Percentiles rank a stretch among this genome's conserved stretches.
Evolutionary conservation across 805 yeast genomes (phyloP).

Genomic region (Wickerhamiella kurtzmanii): DNA sequence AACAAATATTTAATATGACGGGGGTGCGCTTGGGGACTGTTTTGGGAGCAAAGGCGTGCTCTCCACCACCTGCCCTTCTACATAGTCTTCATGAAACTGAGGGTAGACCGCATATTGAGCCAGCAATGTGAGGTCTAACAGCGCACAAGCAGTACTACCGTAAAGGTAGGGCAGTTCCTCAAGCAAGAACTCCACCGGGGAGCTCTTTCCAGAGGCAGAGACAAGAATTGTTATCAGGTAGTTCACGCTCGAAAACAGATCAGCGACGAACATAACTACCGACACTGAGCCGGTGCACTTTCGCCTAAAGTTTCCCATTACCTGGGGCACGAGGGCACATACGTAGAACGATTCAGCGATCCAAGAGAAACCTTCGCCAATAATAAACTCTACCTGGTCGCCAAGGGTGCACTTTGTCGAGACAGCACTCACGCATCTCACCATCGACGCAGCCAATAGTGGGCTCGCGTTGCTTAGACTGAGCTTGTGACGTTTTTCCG

Average conservation of each 20-base stretch:
- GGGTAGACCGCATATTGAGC: conserved; percentile 20
- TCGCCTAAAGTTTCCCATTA: conserved; percentile 25
- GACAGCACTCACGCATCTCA: not conserved
- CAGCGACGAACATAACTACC: conserved; percentile 21
- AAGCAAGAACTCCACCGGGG: conserved; percentile 16
- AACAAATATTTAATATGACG: not conserved
- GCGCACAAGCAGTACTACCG: conserved; percentile 19
- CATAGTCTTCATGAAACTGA: conserved; percentile 3
- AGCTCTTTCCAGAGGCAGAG: conserved; percentile 13
- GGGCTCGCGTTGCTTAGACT: not conserved
- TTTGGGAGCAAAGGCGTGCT: not conserved
- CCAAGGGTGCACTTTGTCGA: not conserved
- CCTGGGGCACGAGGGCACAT: conserved; percentile 30
- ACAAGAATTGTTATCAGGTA: conserved; percentile 21
- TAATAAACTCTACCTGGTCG: conserved; percentile 12
- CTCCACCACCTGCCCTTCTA: not conserved
- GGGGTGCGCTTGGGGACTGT: not conserved
- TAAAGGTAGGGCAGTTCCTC: conserved; percentile 23
- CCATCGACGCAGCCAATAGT: not conserved
- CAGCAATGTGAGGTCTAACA: conserved; percentile 20
- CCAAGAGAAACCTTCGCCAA: conserved; percentile 20
- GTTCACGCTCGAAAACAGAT: conserved; percentile 19
- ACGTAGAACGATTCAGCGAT: conserved; percentile 20
- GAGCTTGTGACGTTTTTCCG: not conserved
- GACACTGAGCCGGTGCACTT: conserved; percentile 32